phyloP scores from a whole-genome alignment of 1,284 basidiomycete species.

The Boletellus deceptivus region DNA sequence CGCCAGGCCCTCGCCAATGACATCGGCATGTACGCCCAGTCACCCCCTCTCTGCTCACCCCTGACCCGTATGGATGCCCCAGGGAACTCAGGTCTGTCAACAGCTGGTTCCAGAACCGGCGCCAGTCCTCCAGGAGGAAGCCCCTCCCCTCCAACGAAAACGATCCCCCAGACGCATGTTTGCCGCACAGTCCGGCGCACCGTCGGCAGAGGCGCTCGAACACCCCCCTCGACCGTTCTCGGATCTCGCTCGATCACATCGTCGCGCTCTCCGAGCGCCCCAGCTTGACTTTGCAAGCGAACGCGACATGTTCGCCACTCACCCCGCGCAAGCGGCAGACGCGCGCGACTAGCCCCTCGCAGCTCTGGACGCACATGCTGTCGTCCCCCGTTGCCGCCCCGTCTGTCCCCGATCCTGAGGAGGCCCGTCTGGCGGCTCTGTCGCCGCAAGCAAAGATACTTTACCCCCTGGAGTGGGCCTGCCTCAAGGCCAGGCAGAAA shows the following conservation, averaged over 20 bases:
- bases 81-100: constrained; percentile 38
- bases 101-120: constrained; percentile 37
- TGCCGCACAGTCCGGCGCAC: constrained; percentile 4
- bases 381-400: constrained; percentile 40
- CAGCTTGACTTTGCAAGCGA: constrained; percentile 14
- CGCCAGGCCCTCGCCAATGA: constrained; percentile 42
- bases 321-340: constrained; percentile 29
- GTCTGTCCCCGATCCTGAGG: constrained; percentile 36
- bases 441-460: constrained; percentile 32
- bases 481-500: constrained; percentile 41
- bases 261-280: constrained; percentile 40
- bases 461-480: constrained; percentile 48
- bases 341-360: constrained; percentile 9
- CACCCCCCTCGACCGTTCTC: constrained; percentile 22
- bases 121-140: constrained; percentile 29
- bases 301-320: constrained; percentile 27
- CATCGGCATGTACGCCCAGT: constrained; percentile 39
- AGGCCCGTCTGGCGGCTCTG: constrained; percentile 30
- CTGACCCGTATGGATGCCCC: constrained; percentile 4
- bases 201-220: constrained; percentile 10
- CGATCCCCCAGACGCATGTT: constrained; percentile 5
- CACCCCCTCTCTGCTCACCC: no score
- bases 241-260: constrained; percentile 42
- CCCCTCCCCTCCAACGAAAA: constrained; percentile 25
- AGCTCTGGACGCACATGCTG: constrained; percentile 43